Evolutionary conservation across 768 basidiomycete genomes (phyloP).

Genomic region (Termitomyces sp.): DNA sequence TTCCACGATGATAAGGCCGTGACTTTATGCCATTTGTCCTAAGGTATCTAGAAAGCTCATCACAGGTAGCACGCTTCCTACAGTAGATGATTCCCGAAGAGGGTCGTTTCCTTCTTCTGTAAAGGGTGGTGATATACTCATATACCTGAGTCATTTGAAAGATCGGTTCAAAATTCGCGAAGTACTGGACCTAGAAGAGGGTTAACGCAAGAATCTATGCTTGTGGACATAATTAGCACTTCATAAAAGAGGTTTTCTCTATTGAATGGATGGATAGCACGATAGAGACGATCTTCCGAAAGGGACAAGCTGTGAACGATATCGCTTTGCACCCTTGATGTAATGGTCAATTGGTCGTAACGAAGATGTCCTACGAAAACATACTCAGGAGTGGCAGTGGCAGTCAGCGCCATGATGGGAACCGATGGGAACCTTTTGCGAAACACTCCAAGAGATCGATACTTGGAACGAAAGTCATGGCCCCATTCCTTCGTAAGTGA

Average conservation of each 20-base stretch:
- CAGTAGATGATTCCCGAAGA: conserved; percentile 80
- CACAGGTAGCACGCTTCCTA: conserved; percentile 59
- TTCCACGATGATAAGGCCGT: conserved; percentile 70
- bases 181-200: conserved; percentile 54
- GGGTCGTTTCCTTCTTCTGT: conserved; percentile 49
- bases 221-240: conserved; percentile 27
- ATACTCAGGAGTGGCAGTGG: conserved; percentile 71
- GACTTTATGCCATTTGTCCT: conserved; percentile 61
- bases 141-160: conserved; percentile 60
- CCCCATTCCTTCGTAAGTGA: conserved; percentile 72
- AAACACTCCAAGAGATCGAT: conserved; percentile 66
- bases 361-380: conserved; percentile 8
- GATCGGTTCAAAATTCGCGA: conserved; percentile 42
- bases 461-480: conserved; percentile 73
- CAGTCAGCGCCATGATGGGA: conserved; percentile 86
- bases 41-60: conserved; percentile 62
- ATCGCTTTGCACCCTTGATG: conserved; percentile 62
- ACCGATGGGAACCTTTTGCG: conserved; percentile 59
- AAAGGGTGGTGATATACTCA: conserved; percentile 60
- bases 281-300: conserved; percentile 47
- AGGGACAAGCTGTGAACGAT: conserved; percentile 66
- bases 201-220: not conserved
- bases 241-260: conserved; percentile 79
- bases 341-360: not conserved
- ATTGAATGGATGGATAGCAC: conserved; percentile 77